phyloP scores from a whole-genome alignment of 345 rosid species.

The Balakata baccata region DNA sequence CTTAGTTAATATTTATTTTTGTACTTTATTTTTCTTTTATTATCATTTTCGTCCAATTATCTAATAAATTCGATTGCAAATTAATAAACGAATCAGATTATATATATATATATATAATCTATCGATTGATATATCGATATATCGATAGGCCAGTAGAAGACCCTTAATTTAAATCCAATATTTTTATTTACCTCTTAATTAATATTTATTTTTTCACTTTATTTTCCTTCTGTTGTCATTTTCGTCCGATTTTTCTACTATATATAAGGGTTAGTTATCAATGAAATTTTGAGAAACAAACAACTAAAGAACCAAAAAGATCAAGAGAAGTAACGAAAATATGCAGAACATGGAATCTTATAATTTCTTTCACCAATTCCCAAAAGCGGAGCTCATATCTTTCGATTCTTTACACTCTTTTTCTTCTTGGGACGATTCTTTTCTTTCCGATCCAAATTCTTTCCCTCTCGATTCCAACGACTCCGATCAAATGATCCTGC shows the following conservation, averaged over 20 bases:
- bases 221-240: neutral
- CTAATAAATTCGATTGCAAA: too few relatives aligned
- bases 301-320: neutral
- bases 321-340: neutral
- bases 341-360: constrained; percentile 25
- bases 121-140: too few relatives aligned
- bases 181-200: neutral
- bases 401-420: constrained; percentile 35
- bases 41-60: too few relatives aligned
- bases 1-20: too few relatives aligned
- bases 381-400: constrained; percentile 23
- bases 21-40: too few relatives aligned
- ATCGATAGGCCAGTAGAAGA: too few relatives aligned
- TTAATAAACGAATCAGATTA: too few relatives aligned
- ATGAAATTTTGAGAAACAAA: neutral
- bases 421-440: constrained; percentile 31
- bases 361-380: constrained; percentile 18
- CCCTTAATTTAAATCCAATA: too few relatives aligned
- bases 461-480: constrained; percentile 38
- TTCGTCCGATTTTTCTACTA: neutral
- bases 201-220: too few relatives aligned
- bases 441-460: constrained; percentile 29
- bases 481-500: constrained; percentile 43
- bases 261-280: constrained; percentile 17
- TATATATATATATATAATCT: too few relatives aligned